Conservation (phyloP, 306 rosid genomes). For the Prosopis cineraria region DNA sequence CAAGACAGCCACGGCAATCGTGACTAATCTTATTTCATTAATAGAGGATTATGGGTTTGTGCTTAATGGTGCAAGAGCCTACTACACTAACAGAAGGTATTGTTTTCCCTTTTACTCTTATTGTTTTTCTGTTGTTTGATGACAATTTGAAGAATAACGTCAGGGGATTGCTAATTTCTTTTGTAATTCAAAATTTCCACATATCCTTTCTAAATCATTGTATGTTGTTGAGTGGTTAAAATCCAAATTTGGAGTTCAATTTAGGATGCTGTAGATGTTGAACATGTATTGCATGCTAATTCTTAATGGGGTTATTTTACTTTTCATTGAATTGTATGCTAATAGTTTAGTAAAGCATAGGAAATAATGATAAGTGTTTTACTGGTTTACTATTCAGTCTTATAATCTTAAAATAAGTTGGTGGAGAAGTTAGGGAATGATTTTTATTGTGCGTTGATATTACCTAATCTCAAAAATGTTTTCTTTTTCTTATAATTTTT, state of each 20-base stretch:
- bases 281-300: constrained; percentile 1
- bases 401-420: constrained; percentile 8
- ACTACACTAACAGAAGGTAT: constrained; percentile 89
- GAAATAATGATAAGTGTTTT: not conserved
- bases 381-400: constrained; percentile 11
- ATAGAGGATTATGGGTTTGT: constrained; percentile 79
- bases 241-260: not conserved
- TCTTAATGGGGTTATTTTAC: not conserved
- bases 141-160: not conserved
- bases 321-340: constrained; percentile 18
- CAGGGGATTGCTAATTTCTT: not conserved
- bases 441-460: constrained; percentile 2
- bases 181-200: not conserved
- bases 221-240: not conserved
- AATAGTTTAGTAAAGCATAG: not conserved
- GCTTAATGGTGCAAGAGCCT: constrained; percentile 83
- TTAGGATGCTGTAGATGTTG: not conserved
- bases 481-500: constrained; percentile 7
- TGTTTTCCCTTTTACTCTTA: not conserved
- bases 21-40: constrained; percentile 65
- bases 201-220: not conserved
- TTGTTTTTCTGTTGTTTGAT: constrained; percentile 8
- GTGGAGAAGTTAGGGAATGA: not conserved
- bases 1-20: constrained; percentile 71
- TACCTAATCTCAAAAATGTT: not conserved